A percentile compares a stretch with the other conserved stretches of the same genome.
These are phyloP conservation scores for Colletotrichum zoysiae DNA, from an alignment of 2,329 filamentous ascomycete genomes.

Conservation along the genomic window DNA sequence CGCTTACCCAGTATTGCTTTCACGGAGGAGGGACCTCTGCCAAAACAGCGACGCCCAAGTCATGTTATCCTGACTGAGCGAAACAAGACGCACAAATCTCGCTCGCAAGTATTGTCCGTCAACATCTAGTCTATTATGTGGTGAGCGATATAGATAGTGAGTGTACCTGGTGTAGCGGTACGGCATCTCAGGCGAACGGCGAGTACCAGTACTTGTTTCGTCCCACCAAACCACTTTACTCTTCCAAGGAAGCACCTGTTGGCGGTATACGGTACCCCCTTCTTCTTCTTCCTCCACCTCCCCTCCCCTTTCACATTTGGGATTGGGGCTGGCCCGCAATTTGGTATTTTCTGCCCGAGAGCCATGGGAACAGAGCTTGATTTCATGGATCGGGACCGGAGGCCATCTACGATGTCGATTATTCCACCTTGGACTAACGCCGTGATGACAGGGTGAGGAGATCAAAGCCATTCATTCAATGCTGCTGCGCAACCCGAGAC, in stretches of 20 bases:
- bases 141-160: neutral
- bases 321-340: neutral
- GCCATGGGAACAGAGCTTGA: slow-evolving; percentile 5
- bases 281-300: neutral
- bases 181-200: neutral
- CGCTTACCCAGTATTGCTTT: neutral
- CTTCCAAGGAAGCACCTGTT: slow-evolving; percentile 35
- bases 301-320: neutral
- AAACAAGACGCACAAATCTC: slow-evolving; percentile 6
- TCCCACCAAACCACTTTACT: slow-evolving; percentile 16
- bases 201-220: slow-evolving; percentile 12
- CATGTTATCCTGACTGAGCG: too few relatives aligned
- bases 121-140: neutral
- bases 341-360: slow-evolving; percentile 5
- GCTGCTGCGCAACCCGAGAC: slow-evolving; percentile 17
- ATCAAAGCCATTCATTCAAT: neutral
- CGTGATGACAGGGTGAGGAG: neutral
- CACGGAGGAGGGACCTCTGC: neutral
- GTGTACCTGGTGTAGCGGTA: neutral
- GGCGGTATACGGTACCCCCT: slow-evolving; percentile 1
- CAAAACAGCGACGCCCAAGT: neutral
- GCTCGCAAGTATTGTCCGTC: neutral
- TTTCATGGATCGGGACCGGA: slow-evolving; percentile 3
- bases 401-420: neutral
- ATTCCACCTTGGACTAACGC: neutral